Evolutionary conservation across 148 eudicot genomes (phyloP).

Genomic region (Rhododendron mucronatum): DNA sequence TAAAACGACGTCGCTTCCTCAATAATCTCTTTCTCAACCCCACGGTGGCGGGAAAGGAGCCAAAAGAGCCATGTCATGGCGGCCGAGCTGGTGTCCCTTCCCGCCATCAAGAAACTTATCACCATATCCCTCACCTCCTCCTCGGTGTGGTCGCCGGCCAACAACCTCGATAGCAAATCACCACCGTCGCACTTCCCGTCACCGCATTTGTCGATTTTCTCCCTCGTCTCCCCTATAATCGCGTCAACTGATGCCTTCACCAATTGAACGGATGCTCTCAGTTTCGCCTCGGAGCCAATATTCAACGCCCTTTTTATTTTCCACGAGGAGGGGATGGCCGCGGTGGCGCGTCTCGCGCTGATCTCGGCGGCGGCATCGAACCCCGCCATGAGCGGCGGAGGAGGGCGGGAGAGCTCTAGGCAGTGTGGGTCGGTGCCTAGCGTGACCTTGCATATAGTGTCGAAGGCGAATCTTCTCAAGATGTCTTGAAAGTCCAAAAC

Average conservation of each 20-base stretch:
- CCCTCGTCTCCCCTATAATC: constrained; percentile 36
- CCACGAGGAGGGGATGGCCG: constrained; percentile 53
- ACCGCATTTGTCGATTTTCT: background rate
- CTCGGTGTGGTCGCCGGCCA: constrained; percentile 35
- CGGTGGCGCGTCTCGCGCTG: constrained; percentile 52
- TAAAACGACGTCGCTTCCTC: constrained; percentile 12
- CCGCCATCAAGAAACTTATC: constrained; percentile 76
- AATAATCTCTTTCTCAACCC: constrained; percentile 18
- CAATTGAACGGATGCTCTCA: constrained; percentile 34
- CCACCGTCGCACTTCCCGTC: background rate
- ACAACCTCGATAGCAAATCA: constrained; percentile 57
- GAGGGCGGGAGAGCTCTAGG: constrained; percentile 40
- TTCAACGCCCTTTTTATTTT: constrained; percentile 49
- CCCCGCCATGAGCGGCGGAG: constrained; percentile 50
- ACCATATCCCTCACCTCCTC: constrained; percentile 63
- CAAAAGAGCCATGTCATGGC: constrained; percentile 90
- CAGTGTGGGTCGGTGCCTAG: constrained; percentile 65
- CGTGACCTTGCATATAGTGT: constrained; percentile 58
- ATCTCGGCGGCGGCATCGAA: constrained; percentile 65
- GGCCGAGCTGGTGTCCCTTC: constrained; percentile 74
- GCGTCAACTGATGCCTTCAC: constrained; percentile 30
- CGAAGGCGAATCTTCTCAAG: constrained; percentile 58
- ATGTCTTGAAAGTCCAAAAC: constrained; percentile 75
- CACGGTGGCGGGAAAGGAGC: constrained; percentile 30
- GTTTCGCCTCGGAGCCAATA: constrained; percentile 48